Evolutionary conservation across 2,329 filamentous ascomycete genomes (phyloP).

Genomic region (Cladosporium colombiae): DNA sequence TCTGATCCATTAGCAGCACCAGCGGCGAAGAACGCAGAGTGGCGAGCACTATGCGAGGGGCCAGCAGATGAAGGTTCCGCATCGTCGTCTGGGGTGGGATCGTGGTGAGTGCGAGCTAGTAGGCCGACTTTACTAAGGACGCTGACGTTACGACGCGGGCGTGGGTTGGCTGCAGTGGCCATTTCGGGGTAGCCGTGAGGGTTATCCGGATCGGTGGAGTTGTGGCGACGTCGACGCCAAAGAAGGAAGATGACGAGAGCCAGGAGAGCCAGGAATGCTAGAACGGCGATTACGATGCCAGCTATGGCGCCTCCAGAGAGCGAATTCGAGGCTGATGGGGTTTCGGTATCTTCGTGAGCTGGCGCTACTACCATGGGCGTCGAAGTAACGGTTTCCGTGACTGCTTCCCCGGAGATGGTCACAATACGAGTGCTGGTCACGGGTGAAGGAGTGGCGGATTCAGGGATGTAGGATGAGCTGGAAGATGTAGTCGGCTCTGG

Average conservation of each 20-base stretch:
- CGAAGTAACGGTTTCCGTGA: slow-evolving; percentile 48
- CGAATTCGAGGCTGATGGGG: slow-evolving; percentile 17
- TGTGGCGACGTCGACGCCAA: slow-evolving; percentile 39
- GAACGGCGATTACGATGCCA: slow-evolving; percentile 47
- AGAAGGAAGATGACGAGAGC: slow-evolving; percentile 42
- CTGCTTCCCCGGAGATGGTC: slow-evolving; percentile 46
- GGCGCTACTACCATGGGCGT: slow-evolving; percentile 35
- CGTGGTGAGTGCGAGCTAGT: slow-evolving; percentile 32
- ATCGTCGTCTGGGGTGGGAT: slow-evolving; percentile 14
- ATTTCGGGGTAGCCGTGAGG: slow-evolving; percentile 19
- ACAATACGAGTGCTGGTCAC: slow-evolving; percentile 41
- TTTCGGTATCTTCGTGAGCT: slow-evolving; percentile 26
- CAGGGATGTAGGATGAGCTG: slow-evolving; percentile 23
- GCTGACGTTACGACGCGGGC: slow-evolving; percentile 45
- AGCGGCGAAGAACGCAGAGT: slow-evolving; percentile 35
- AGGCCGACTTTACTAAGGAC: slow-evolving; percentile 52
- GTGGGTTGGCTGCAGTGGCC: slow-evolving; percentile 7
- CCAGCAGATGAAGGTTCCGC: slow-evolving; percentile 26
- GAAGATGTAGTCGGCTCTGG: slow-evolving; percentile 25
- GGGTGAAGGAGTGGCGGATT: slow-evolving; percentile 31
- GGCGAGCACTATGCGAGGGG: slow-evolving; percentile 34
- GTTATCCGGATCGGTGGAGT: neutral
- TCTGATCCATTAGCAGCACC: slow-evolving; percentile 28
- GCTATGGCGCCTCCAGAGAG: slow-evolving; percentile 48
- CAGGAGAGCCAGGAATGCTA: slow-evolving; percentile 41